Conservation (phyloP, 208 protist genomes). For the Phytomonas serpens region DNA sequence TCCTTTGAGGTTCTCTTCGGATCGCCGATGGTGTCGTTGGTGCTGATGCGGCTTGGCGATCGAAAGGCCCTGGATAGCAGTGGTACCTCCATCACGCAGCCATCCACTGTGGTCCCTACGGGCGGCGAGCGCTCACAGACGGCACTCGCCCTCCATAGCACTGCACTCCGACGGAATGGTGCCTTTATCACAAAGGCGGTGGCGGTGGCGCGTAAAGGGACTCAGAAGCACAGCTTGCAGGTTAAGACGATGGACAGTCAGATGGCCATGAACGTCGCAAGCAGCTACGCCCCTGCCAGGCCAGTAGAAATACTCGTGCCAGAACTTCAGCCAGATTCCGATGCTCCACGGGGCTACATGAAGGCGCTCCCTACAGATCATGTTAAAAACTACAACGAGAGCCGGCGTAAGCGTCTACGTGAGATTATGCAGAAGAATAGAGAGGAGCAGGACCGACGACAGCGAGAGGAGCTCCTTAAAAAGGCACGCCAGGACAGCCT, state of each 20-base stretch:
- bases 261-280: slow-evolving; percentile 79
- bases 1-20: slow-evolving; percentile 81
- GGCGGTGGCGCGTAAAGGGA: slow-evolving; percentile 30
- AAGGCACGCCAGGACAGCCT: slow-evolving; percentile 26
- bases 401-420: slow-evolving; percentile 65
- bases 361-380: slow-evolving; percentile 63
- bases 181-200: slow-evolving; percentile 68
- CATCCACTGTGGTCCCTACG: slow-evolving; percentile 6
- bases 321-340: slow-evolving; percentile 49
- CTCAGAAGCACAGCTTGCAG: slow-evolving; percentile 61
- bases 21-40: slow-evolving; percentile 52
- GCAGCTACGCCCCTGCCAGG: slow-evolving; percentile 72
- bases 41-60: not conserved
- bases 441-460: slow-evolving; percentile 59
- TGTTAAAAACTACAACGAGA: slow-evolving; percentile 52
- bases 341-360: slow-evolving; percentile 77
- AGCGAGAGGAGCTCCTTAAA: slow-evolving; percentile 61
- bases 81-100: not conserved
- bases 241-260: slow-evolving; percentile 88
- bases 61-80: not conserved
- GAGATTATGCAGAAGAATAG: slow-evolving; percentile 79
- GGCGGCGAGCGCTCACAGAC: slow-evolving; percentile 14
- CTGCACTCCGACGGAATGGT: slow-evolving; percentile 47
- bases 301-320: slow-evolving; percentile 74
- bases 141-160: slow-evolving; percentile 53